phyloP scores from a whole-genome alignment of 1,284 basidiomycete genomes.

The Pseudozyma pruni region DNA sequence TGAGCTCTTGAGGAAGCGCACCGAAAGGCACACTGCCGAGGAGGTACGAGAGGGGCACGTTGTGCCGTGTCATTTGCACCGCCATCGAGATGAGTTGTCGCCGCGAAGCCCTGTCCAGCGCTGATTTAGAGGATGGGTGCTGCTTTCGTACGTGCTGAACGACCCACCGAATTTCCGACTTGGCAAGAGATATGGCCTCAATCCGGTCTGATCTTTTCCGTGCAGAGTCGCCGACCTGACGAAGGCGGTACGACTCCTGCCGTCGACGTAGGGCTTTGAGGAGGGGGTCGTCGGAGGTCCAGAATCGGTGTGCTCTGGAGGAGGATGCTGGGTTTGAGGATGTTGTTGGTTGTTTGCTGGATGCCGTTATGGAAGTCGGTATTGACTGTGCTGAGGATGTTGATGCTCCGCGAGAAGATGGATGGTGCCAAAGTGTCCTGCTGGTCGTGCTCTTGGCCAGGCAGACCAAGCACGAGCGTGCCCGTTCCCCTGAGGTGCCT shows the following conservation, averaged over 20 bases:
- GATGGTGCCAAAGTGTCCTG: no score
- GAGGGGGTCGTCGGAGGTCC: conserved; percentile 20
- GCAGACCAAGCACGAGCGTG: no score
- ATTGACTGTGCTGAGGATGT: not conserved
- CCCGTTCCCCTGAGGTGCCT: no score
- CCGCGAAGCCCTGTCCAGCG: conserved; percentile 10
- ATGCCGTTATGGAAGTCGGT: not conserved
- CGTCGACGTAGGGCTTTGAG: conserved; percentile 15
- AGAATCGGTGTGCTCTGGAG: conserved; percentile 9
- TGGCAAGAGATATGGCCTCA: conserved; percentile 25
- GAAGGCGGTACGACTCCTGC: conserved; percentile 30
- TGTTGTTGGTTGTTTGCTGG: not conserved
- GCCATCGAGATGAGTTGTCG: conserved; percentile 21
- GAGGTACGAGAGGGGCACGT: conserved; percentile 35
- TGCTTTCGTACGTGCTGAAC: conserved; percentile 29
- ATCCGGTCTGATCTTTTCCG: conserved; percentile 25
- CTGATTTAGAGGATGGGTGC: not conserved
- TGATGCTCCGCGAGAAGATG: no score
- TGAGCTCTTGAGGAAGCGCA: conserved; percentile 18
- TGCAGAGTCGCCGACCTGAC: not conserved
- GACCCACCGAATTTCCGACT: conserved; percentile 33
- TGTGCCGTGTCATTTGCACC: conserved; percentile 19
- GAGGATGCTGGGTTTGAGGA: not conserved
- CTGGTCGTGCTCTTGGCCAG: no score
- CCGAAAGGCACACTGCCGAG: conserved; percentile 38